A percentile compares a stretch with the other conserved stretches of the same genome.
These are phyloP conservation scores for Cornus florida DNA, from an alignment of 148 eudicot genomes.

Conservation along the genomic window DNA sequence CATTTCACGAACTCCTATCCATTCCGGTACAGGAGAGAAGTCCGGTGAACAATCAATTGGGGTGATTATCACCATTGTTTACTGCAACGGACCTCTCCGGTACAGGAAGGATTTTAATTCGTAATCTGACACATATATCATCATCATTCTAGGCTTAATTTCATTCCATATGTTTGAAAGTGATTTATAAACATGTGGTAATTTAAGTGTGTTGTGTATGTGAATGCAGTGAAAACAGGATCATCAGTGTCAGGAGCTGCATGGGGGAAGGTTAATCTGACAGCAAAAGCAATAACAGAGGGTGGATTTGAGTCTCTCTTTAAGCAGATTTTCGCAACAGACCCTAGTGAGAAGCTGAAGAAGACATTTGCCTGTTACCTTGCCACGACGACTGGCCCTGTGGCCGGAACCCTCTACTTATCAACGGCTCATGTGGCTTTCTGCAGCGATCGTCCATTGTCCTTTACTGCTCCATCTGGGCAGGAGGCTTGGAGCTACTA, in stretches of 20 bases:
- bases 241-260: constrained; percentile 61
- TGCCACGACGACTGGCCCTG: constrained; percentile 77
- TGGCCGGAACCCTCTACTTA: constrained; percentile 68
- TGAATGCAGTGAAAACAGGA: constrained; percentile 64
- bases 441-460: constrained; percentile 76
- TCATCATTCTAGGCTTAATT: no score
- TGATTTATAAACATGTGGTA: no score
- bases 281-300: constrained; percentile 65
- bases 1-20: no score
- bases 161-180: no score
- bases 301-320: constrained; percentile 75
- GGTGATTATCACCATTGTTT: no score
- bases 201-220: not conserved
- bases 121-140: not conserved
- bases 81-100: no score
- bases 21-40: no score
- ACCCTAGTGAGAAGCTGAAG: constrained; percentile 57
- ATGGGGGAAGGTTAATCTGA: constrained; percentile 64
- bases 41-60: no score
- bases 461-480: constrained; percentile 58
- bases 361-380: constrained; percentile 80
- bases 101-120: no score
- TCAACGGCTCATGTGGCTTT: constrained; percentile 59
- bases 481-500: constrained; percentile 83
- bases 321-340: constrained; percentile 56